These are phyloP conservation scores for Globisporangium spinosum DNA, from an alignment of 352 stramenopile genomes.

Conservation along the genomic window DNA sequence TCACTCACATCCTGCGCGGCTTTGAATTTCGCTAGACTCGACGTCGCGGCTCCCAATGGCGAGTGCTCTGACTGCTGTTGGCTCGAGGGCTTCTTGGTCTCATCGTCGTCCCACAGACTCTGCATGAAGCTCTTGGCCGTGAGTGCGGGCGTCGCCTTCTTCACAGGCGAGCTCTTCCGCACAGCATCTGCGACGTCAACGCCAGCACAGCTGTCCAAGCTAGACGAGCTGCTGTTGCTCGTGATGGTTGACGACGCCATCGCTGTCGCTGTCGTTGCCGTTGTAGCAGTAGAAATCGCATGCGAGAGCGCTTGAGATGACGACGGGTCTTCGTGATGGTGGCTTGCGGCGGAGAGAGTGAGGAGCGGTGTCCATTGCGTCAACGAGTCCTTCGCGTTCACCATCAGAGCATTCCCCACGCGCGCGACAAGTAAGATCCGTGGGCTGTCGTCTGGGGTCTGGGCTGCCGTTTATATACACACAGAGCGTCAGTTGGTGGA, in stretches of 20 bases:
- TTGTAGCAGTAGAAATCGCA: not conserved
- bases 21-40: conserved; percentile 49
- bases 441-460: too few relatives aligned
- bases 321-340: not conserved
- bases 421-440: not conserved
- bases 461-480: not conserved
- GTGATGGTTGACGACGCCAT: not conserved
- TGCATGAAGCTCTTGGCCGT: conserved; percentile 9
- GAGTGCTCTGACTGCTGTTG: not conserved
- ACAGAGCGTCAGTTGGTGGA: not conserved
- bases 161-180: not conserved
- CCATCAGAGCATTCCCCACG: not conserved
- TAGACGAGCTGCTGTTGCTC: not conserved
- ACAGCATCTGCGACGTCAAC: not conserved
- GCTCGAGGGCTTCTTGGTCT: conserved; percentile 4
- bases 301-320: not conserved
- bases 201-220: not conserved
- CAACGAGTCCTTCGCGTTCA: not conserved
- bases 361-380: conserved; percentile 3
- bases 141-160: not conserved
- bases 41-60: conserved; percentile 14
- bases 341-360: not conserved
- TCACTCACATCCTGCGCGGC: conserved; percentile 42
- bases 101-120: conserved; percentile 15
- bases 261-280: not conserved